Conservation (phyloP, 495 filamentous ascomycete species). For the Hypoxylon intermedium region DNA sequence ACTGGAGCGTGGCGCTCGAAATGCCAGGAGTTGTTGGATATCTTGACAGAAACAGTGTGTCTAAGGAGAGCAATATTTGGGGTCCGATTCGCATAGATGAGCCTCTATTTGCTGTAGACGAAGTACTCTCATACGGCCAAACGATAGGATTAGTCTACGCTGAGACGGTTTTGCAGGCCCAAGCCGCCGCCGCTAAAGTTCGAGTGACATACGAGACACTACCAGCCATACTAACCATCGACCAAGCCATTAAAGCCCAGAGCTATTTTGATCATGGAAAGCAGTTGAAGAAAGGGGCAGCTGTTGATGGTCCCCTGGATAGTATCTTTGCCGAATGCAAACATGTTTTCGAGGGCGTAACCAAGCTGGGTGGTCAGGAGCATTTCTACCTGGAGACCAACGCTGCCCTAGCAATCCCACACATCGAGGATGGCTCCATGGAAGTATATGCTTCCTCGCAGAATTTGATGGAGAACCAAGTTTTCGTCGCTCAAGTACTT, state of each 20-base stretch:
- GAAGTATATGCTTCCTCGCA: slow-evolving; percentile 83
- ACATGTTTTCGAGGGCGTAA: slow-evolving; percentile 71
- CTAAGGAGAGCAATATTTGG: slow-evolving; percentile 75
- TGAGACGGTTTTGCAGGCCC: slow-evolving; percentile 70
- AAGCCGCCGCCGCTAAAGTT: slow-evolving; percentile 73
- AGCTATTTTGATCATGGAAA: slow-evolving; percentile 74
- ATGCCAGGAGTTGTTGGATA: slow-evolving; percentile 73
- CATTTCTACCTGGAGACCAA: slow-evolving; percentile 90
- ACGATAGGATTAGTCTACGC: slow-evolving; percentile 83
- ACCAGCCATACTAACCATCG: slow-evolving; percentile 80
- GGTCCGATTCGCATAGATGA: slow-evolving; percentile 78
- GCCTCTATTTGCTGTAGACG: slow-evolving; percentile 74
- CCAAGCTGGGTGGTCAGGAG: slow-evolving; percentile 84
- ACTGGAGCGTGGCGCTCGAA: slow-evolving; percentile 70
- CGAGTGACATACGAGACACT: slow-evolving; percentile 80
- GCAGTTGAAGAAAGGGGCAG: slow-evolving; percentile 75
- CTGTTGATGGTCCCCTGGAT: slow-evolving; percentile 51
- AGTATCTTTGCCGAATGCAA: slow-evolving; percentile 71
- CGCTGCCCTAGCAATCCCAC: slow-evolving; percentile 77
- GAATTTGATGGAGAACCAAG: slow-evolving; percentile 74
- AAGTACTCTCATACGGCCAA: slow-evolving; percentile 80
- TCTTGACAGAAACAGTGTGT: slow-evolving; percentile 73
- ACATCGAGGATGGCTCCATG: slow-evolving; percentile 83
- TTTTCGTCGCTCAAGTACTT: slow-evolving; percentile 70
- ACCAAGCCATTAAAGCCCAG: slow-evolving; percentile 68